Evolutionary conservation across 2,329 filamentous ascomycete species (phyloP).

Genomic region (Pseudogymnoascus sp.): DNA sequence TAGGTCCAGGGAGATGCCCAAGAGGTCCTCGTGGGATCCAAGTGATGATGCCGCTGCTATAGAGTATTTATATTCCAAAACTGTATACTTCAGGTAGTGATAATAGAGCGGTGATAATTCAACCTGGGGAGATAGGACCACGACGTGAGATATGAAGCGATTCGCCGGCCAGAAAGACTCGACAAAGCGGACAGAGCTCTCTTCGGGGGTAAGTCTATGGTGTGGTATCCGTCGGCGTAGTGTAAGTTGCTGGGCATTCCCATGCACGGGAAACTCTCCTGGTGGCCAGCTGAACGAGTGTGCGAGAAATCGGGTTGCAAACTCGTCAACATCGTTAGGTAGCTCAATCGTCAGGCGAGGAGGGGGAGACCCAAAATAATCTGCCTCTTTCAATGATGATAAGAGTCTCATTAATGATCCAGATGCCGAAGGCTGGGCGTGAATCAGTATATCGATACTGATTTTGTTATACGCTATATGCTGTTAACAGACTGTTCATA

Average conservation of each 20-base stretch:
- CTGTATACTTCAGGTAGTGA: conserved; percentile 73
- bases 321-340: conserved; percentile 59
- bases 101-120: conserved; percentile 77
- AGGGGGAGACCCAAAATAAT: conserved; percentile 61
- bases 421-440: conserved; percentile 61
- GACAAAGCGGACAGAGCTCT: conserved; percentile 66
- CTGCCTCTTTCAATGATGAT: conserved; percentile 64
- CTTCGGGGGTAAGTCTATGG: conserved; percentile 53
- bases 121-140: conserved; percentile 75
- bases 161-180: conserved; percentile 80
- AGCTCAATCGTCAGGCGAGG: conserved; percentile 82
- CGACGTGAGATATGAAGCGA: conserved; percentile 59
- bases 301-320: conserved; percentile 52
- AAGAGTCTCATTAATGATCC: conserved; percentile 72
- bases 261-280: conserved; percentile 26
- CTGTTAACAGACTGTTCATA: conserved; percentile 20
- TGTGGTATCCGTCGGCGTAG: conserved; percentile 66
- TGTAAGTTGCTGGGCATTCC: conserved; percentile 49
- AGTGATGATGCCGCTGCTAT: conserved; percentile 32
- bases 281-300: conserved; percentile 62
- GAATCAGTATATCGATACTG: conserved; percentile 74
- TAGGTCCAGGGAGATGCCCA: conserved; percentile 74
- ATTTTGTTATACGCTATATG: conserved; percentile 65
- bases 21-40: conserved; percentile 46
- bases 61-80: conserved; percentile 74